phyloP scores from a whole-genome alignment of 2,329 filamentous ascomycete species.

The Phyllosticta citribraziliensis region DNA sequence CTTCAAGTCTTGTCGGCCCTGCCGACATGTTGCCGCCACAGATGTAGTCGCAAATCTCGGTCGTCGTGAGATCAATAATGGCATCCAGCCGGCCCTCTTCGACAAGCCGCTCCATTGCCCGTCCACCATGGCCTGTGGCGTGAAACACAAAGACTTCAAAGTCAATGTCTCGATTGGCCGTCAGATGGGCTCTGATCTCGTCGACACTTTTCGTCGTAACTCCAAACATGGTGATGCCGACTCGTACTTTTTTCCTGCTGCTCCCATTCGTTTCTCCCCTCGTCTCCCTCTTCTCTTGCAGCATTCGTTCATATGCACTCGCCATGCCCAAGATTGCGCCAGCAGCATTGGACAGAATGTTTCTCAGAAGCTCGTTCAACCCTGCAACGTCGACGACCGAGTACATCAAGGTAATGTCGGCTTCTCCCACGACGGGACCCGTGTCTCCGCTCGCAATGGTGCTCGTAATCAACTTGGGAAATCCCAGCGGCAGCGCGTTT shows the following conservation, averaged over 20 bases:
- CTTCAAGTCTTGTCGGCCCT: slow-evolving; percentile 46
- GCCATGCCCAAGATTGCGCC: slow-evolving; percentile 53
- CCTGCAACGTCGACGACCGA: slow-evolving; percentile 63
- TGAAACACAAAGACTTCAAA: slow-evolving; percentile 57
- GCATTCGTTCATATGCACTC: slow-evolving; percentile 26
- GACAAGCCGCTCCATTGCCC: slow-evolving; percentile 58
- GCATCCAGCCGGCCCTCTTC: slow-evolving; percentile 50
- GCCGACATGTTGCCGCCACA: slow-evolving; percentile 55
- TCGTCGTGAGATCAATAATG: slow-evolving; percentile 62
- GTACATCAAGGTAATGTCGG: slow-evolving; percentile 61
- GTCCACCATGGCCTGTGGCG: slow-evolving; percentile 58
- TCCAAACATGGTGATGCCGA: slow-evolving; percentile 66
- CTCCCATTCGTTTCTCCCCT: not conserved
- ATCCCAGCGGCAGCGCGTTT: slow-evolving; percentile 49
- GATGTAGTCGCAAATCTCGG: slow-evolving; percentile 56
- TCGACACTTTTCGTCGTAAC: slow-evolving; percentile 60
- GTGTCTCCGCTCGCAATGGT: slow-evolving; percentile 61
- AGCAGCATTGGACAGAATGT: slow-evolving; percentile 53
- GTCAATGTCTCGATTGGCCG: slow-evolving; percentile 30
- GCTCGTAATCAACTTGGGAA: slow-evolving; percentile 61
- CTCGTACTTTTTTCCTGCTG: slow-evolving; percentile 33
- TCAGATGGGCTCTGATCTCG: slow-evolving; percentile 44
- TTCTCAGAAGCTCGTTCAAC: slow-evolving; percentile 48
- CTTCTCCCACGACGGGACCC: slow-evolving; percentile 54
- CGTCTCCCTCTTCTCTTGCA: not conserved